Conservation (phyloP, 306 rosid species). For the Luffa acutangula region DNA sequence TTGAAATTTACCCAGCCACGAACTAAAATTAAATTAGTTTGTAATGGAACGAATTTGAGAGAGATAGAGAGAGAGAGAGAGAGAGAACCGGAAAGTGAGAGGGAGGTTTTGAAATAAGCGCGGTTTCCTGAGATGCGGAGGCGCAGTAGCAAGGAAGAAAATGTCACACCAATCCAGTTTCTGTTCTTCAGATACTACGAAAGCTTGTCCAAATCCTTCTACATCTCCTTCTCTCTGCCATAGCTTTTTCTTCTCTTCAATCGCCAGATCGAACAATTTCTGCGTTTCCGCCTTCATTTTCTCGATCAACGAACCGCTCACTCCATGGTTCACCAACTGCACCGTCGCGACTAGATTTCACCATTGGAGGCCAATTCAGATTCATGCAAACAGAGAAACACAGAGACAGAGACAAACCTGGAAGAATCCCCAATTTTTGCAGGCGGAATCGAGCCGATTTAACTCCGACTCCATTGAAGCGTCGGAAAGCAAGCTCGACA, state of each 20-base stretch:
- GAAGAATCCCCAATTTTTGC: constrained; percentile 3
- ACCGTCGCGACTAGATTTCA: background rate
- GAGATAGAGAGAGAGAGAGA: background rate
- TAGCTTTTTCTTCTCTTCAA: constrained; percentile 36
- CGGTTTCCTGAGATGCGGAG: constrained; percentile 25
- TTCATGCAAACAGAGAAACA: background rate
- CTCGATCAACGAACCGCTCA: constrained; percentile 26
- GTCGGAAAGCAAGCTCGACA: background rate
- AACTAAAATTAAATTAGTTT: no score
- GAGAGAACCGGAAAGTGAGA: constrained; percentile 28
- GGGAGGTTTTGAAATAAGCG: constrained; percentile 45
- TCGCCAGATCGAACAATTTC: constrained; percentile 36
- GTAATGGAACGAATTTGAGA: background rate
- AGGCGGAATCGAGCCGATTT: background rate
- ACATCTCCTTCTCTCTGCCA: constrained; percentile 34
- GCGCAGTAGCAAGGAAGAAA: constrained; percentile 29
- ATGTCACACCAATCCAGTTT: constrained; percentile 46
- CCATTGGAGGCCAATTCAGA: background rate
- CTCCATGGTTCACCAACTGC: constrained; percentile 51
- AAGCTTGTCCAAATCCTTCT: constrained; percentile 64
- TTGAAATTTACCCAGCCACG: no score
- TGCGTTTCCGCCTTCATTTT: constrained; percentile 25
- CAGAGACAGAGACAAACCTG: background rate
- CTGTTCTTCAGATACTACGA: constrained; percentile 30
- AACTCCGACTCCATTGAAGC: background rate